Evolutionary conservation across 2,329 filamentous ascomycete genomes (phyloP).

Genomic region (Torrubiella hemipterigena): DNA sequence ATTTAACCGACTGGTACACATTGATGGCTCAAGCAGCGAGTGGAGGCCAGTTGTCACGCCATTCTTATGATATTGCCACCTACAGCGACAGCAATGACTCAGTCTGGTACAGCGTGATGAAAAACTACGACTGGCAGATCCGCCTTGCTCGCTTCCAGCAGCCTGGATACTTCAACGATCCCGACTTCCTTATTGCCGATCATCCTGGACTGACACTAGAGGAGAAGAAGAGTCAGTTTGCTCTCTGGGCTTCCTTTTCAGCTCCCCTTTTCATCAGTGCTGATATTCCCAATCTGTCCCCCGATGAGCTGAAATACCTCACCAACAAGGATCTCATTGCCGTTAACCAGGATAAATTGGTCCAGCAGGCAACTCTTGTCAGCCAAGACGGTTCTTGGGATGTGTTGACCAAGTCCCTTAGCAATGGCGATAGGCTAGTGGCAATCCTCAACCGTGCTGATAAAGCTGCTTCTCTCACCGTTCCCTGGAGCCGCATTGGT

Average conservation of each 20-base stretch:
- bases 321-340: conserved; percentile 25
- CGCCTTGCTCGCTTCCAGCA: conserved; percentile 22
- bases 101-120: conserved; percentile 30
- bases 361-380: conserved; percentile 30
- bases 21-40: conserved; percentile 27
- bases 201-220: conserved; percentile 17
- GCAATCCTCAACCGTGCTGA: conserved; percentile 29
- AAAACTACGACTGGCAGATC: conserved; percentile 29
- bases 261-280: conserved; percentile 21
- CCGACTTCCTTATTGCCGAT: conserved; percentile 19
- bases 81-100: conserved; percentile 22
- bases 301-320: conserved; percentile 19
- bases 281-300: conserved; percentile 20
- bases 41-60: conserved; percentile 26
- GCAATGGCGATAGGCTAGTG: conserved; percentile 30
- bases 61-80: conserved; percentile 26
- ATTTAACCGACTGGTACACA: conserved; percentile 25
- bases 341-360: conserved; percentile 26
- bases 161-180: conserved; percentile 22
- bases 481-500: conserved; percentile 22
- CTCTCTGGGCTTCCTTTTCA: conserved; percentile 17
- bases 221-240: conserved; percentile 19
- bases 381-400: conserved; percentile 28
- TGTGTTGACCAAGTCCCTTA: conserved; percentile 29
- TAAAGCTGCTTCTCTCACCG: conserved; percentile 12